Conservation (phyloP, 2,329 filamentous ascomycete genomes). For the Aotearoamyces nothofagi region DNA sequence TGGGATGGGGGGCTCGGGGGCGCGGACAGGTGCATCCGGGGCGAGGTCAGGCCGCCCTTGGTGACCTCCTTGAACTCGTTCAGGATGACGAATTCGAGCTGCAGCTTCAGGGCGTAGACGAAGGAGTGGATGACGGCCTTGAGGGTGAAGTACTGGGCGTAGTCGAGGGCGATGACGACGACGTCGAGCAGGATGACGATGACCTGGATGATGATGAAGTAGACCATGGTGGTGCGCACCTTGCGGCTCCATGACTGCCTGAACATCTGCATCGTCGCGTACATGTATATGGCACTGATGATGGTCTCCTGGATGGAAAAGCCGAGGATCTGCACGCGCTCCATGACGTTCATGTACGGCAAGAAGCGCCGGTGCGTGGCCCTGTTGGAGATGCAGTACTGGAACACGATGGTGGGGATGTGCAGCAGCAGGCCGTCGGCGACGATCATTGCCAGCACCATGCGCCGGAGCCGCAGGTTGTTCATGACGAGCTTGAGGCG, state of each 20-base stretch:
- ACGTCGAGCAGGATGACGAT: slow-evolving; percentile 28
- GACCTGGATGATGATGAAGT: slow-evolving; percentile 28
- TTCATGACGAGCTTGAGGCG: slow-evolving; percentile 36
- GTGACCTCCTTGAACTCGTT: slow-evolving; percentile 16
- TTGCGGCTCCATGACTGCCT: background rate
- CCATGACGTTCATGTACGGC: slow-evolving; percentile 21
- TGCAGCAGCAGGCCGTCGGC: slow-evolving; percentile 30
- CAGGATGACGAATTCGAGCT: slow-evolving; percentile 31
- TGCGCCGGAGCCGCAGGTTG: slow-evolving; percentile 27
- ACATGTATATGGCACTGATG: slow-evolving; percentile 33
- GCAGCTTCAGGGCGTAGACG: slow-evolving; percentile 25
- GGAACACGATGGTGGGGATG: slow-evolving; percentile 32
- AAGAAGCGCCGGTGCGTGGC: too few species aligned
- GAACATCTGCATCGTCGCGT: slow-evolving; percentile 9
- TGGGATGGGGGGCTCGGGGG: too few species aligned
- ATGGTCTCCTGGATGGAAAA: slow-evolving; percentile 28
- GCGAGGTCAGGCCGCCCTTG: too few species aligned
- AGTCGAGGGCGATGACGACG: slow-evolving; percentile 20
- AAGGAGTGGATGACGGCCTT: slow-evolving; percentile 23
- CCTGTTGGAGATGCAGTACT: too few species aligned
- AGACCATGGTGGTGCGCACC: slow-evolving; percentile 20
- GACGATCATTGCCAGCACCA: slow-evolving; percentile 34
- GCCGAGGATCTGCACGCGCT: slow-evolving; percentile 26
- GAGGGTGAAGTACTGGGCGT: slow-evolving; percentile 19
- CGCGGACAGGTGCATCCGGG: too few species aligned